Evolutionary conservation across 225 moss, liverwort and hornwort species (phyloP).

Genomic region (Pseudoscleropodium purum): DNA sequence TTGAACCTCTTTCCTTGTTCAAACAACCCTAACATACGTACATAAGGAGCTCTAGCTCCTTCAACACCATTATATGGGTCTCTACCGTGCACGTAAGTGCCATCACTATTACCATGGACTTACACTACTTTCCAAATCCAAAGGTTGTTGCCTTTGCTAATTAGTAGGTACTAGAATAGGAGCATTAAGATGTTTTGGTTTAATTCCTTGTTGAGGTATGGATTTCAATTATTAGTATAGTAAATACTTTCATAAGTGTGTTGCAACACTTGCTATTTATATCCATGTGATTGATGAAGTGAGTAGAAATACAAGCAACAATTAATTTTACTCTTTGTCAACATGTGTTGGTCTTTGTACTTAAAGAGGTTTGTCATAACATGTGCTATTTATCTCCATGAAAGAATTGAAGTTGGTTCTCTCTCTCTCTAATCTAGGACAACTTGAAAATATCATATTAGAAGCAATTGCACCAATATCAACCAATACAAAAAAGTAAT

Average conservation of each 20-base stretch:
- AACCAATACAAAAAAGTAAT: too few relatives aligned
- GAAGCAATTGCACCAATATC: too few relatives aligned
- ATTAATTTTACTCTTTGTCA: neutral
- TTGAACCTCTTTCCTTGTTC: too few relatives aligned
- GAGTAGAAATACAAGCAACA: neutral
- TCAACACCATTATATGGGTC: neutral
- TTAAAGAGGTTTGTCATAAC: neutral
- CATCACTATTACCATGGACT: fast-evolving
- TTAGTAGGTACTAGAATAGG: neutral
- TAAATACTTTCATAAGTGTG: neutral
- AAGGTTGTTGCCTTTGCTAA: too few relatives aligned
- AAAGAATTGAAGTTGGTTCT: neutral
- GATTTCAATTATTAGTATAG: neutral
- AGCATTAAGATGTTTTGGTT: neutral
- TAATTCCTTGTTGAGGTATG: neutral
- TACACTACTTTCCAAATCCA: fast-evolving
- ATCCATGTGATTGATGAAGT: neutral
- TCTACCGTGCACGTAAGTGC: fast-evolving
- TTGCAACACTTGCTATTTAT: neutral
- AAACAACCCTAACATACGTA: too few relatives aligned
- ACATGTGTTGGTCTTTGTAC: neutral
- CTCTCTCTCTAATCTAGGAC: too few relatives aligned
- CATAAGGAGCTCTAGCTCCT: too few relatives aligned
- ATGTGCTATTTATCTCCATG: neutral
- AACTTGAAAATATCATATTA: too few relatives aligned